Evolutionary conservation across 192 early-diverging fungal species (phyloP).

Genomic region (Cladochytrium replicatum): DNA sequence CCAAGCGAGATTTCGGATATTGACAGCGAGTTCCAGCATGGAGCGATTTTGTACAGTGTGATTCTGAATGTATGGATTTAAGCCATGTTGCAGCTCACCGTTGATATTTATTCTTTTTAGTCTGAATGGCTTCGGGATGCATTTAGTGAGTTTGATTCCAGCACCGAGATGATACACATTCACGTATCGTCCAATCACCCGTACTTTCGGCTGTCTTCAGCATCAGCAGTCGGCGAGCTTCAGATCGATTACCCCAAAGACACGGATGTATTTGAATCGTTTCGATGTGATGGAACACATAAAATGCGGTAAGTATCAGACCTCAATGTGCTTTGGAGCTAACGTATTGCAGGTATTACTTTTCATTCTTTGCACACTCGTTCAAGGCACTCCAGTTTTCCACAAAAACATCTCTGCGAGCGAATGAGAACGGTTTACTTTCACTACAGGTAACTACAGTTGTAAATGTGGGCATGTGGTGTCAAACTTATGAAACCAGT

Average conservation of each 20-base stretch:
- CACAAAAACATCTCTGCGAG: slow-evolving; percentile 38
- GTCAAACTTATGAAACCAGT: neutral
- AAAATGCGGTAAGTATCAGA: neutral
- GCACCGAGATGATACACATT: slow-evolving; percentile 35
- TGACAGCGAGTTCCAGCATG: slow-evolving; percentile 21
- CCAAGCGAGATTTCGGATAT: slow-evolving; percentile 27
- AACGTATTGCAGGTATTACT: slow-evolving; percentile 29
- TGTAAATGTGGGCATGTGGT: neutral
- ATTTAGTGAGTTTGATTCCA: slow-evolving; percentile 45
- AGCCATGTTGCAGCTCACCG: too few relatives aligned
- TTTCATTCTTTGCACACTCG: slow-evolving; percentile 29
- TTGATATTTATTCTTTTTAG: neutral
- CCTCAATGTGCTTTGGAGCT: neutral
- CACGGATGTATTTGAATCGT: slow-evolving; percentile 40
- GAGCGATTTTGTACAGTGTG: slow-evolving; percentile 28
- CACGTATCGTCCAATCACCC: slow-evolving; percentile 30
- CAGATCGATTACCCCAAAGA: slow-evolving; percentile 47
- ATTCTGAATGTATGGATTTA: too few relatives aligned
- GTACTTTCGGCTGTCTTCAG: slow-evolving; percentile 38
- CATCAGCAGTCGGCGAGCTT: slow-evolving; percentile 30
- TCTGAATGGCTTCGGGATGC: slow-evolving; percentile 46
- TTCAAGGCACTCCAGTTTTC: slow-evolving; percentile 39
- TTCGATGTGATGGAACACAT: slow-evolving; percentile 34
- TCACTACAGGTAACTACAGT: neutral
- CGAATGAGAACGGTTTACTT: slow-evolving; percentile 42